Base-by-base conservation (phyloP, 1,284 basidiomycete species). In the Malassezia slooffiae region DNA sequence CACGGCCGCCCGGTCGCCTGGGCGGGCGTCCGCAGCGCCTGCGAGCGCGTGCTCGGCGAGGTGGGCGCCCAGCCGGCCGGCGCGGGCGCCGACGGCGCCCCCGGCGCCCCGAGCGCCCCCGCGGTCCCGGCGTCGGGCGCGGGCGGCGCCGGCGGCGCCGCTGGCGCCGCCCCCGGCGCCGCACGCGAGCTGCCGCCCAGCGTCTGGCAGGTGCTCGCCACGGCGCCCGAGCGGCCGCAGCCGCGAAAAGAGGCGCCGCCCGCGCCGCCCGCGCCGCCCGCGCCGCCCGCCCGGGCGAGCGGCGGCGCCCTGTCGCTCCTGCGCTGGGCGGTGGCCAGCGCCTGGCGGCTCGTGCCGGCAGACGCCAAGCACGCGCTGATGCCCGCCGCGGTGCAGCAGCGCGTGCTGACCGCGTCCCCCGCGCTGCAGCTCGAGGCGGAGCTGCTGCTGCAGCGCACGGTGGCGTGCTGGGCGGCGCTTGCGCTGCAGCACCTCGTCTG, bases 351-450 rank as follows among this genome's bases (percentile, higher is more conserved):
- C 3, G 11, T 59, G 4, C 57, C 59, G 0, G 24, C 32, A 1
- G 59, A 62, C 19, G 57, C 55, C 8, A 54, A 56, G 41, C 59
- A 62, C 29, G 59, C 55, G 8, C 42, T 62, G 0, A 52, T 57
- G 6, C 57, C 57, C 5, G 47, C 52, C 15, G 40, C 46, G 23
- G 37, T 54, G 13, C 43, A 40, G 2, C 38, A 45, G 17, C 20
- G 24, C 4, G 16, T 55, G 3, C 5, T 49, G 1, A 53, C 50
- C 16, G 44, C 45, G 7, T 52, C 49, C 2, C 51, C 53, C 0
- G 34, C 34, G 1, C 37, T 33, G 2, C 29, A 33, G 8, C 49
- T 51, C 2, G 22, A 31, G 4, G 49, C 44, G 11, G 35, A 50
- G 8, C 34, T 48, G 4, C 46, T 45, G 0, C 38, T 46, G 13